Evolutionary conservation across 176 grass and related monocot genomes (phyloP).

Genomic region (Avena eriantha): DNA sequence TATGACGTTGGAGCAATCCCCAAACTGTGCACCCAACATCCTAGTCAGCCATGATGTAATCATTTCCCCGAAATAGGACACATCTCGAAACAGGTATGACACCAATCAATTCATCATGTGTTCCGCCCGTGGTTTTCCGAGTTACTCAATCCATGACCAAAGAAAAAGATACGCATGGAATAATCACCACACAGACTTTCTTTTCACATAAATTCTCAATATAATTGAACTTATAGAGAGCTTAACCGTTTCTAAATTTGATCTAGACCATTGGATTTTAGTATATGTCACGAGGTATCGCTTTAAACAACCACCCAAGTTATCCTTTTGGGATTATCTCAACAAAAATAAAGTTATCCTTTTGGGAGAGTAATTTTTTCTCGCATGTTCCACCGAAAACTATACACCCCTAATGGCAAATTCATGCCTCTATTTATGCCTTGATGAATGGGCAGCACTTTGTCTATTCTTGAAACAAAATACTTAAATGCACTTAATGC

Average conservation of each 20-base stretch:
- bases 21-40: slow-evolving; percentile 33
- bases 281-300: background rate
- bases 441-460: background rate
- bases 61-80: slow-evolving; percentile 10
- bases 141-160: background rate
- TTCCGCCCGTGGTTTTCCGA: slow-evolving; percentile 27
- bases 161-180: background rate
- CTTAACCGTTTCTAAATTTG: background rate
- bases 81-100: slow-evolving; percentile 21
- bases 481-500: no score
- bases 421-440: background rate
- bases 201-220: background rate
- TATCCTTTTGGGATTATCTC: no score
- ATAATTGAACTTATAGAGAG: no score
- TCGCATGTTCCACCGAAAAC: background rate
- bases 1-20: background rate
- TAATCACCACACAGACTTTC: background rate
- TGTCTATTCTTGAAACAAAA: background rate
- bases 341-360: no score
- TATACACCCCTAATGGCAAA: background rate
- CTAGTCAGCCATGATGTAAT: slow-evolving; percentile 33
- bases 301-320: no score
- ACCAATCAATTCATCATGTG: slow-evolving; percentile 14
- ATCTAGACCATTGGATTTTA: background rate
- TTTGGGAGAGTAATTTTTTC: background rate